Conservation (phyloP, 2,329 filamentous ascomycete genomes). For the Teratosphaeria destructans region DNA sequence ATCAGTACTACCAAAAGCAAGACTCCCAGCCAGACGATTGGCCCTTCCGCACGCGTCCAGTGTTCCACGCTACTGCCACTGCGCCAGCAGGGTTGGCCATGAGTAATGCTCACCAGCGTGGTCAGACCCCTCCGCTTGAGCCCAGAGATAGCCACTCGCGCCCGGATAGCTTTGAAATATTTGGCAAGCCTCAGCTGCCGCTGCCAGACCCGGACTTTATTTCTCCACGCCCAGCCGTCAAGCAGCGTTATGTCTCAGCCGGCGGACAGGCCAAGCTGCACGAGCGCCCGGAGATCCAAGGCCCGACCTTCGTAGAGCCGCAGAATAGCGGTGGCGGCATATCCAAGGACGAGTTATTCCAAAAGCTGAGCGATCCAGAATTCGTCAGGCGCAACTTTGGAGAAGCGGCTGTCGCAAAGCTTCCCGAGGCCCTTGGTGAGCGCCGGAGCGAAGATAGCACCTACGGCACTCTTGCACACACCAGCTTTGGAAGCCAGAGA, state of each 20-base stretch:
- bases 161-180: conserved; percentile 1
- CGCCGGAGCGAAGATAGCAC: background rate
- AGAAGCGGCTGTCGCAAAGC: conserved; percentile 2
- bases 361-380: conserved; percentile 2
- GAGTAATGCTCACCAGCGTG: background rate
- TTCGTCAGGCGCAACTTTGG: conserved; percentile 7
- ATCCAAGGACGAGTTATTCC: conserved; percentile 7
- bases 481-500: background rate
- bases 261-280: conserved; percentile 14
- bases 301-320: conserved; percentile 2
- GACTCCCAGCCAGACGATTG: background rate
- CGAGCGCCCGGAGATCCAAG: conserved; percentile 15
- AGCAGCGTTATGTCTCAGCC: conserved; percentile 20
- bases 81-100: background rate
- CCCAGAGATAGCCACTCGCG: background rate
- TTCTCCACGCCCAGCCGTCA: conserved; percentile 7
- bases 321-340: conserved; percentile 1
- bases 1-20: background rate
- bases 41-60: background rate
- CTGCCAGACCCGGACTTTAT: conserved; percentile 12
- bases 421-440: background rate
- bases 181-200: conserved; percentile 1
- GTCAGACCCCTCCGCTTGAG: background rate
- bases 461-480: background rate
- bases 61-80: background rate